Conservation (phyloP, 352 stramenopile species). For the Plasmopara viticola region DNA sequence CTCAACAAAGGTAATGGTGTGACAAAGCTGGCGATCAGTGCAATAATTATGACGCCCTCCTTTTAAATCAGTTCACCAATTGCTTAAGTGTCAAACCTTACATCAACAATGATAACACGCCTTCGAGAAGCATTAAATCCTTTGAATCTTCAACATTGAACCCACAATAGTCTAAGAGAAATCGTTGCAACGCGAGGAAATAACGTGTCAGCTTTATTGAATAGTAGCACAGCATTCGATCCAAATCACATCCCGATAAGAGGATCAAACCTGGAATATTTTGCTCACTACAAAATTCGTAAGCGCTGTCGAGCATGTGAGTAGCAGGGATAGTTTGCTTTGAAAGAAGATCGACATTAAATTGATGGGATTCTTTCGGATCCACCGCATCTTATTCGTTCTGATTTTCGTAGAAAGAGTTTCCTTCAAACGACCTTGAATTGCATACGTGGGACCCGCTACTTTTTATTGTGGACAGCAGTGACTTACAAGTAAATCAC, state of each 20-base stretch:
- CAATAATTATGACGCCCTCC: constrained; percentile 65
- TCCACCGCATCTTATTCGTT: too few relatives aligned
- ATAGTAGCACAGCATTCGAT: too few relatives aligned
- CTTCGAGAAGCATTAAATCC: constrained; percentile 53
- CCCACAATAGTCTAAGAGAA: constrained; percentile 46
- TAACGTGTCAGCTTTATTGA: neutral
- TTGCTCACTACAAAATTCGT: constrained; percentile 61
- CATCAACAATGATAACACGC: constrained; percentile 46
- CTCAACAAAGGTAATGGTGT: constrained; percentile 32
- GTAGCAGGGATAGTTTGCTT: constrained; percentile 50
- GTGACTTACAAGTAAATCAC: too few relatives aligned
- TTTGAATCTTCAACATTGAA: constrained; percentile 69
- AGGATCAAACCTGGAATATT: constrained; percentile 59
- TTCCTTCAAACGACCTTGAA: too few relatives aligned
- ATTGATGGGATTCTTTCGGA: constrained; percentile 50
- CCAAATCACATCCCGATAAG: constrained; percentile 61
- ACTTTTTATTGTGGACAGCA: too few relatives aligned
- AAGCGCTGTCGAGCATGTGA: constrained; percentile 62
- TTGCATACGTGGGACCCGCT: too few relatives aligned
- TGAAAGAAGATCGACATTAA: constrained; percentile 64
- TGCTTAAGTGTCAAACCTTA: constrained; percentile 55
- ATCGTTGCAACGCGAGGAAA: neutral
- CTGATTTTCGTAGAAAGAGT: too few relatives aligned
- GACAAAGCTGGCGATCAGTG: constrained; percentile 38
- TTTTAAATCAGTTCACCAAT: constrained; percentile 55